These are phyloP conservation scores for Penicillium sumatraense DNA, from an alignment of 2,329 filamentous ascomycete genomes.

Conservation along the genomic window DNA sequence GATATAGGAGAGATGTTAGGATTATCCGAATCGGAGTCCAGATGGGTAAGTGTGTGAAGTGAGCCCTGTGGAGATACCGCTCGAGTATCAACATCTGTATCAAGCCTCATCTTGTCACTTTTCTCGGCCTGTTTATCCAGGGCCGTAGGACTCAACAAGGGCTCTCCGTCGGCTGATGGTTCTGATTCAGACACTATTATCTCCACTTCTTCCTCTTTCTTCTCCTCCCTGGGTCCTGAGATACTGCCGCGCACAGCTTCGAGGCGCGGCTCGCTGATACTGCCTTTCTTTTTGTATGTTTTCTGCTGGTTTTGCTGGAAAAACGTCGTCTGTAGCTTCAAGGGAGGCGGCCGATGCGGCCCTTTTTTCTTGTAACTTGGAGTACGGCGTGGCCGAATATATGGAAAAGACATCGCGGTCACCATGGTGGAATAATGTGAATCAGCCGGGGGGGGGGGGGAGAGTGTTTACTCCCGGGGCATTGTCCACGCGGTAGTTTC, in stretches of 20 bases:
- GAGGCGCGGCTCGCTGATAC: not conserved
- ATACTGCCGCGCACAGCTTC: slow-evolving; percentile 7
- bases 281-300: not conserved
- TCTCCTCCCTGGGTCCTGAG: not conserved
- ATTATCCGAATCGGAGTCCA: slow-evolving; percentile 22
- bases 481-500: not conserved
- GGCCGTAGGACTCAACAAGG: not conserved
- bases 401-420: slow-evolving; percentile 3
- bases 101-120: not conserved
- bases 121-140: not conserved
- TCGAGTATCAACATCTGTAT: not conserved
- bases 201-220: not conserved
- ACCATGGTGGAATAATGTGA: slow-evolving; percentile 11
- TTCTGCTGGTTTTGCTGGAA: not conserved
- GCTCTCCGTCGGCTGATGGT: not conserved
- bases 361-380: slow-evolving; percentile 3
- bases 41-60: slow-evolving; percentile 15
- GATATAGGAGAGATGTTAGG: slow-evolving; percentile 34
- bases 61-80: slow-evolving; percentile 15
- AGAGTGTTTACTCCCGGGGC: not conserved
- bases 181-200: not conserved
- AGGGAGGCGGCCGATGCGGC: slow-evolving; percentile 11
- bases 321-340: slow-evolving; percentile 5
- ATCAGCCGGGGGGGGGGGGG: no score
- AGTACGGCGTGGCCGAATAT: slow-evolving; percentile 3